Conservation (phyloP, 2,329 filamentous ascomycete species). For the Calonectria montana region DNA sequence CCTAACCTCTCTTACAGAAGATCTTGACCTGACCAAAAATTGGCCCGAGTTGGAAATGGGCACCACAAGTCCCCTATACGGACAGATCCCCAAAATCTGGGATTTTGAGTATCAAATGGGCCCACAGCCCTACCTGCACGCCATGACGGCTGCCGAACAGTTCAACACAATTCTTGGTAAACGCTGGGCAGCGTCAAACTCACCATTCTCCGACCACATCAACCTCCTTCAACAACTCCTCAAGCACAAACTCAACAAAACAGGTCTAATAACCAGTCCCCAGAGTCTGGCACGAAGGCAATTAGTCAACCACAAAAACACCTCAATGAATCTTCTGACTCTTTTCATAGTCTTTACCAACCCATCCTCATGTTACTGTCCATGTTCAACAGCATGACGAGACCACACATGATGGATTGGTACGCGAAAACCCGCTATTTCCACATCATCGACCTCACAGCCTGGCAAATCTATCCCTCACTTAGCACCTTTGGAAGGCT, state of each 20-base stretch:
- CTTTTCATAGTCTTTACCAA: constrained; percentile 38
- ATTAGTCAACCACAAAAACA: neutral
- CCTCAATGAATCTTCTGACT: neutral
- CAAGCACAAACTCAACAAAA: constrained; percentile 35
- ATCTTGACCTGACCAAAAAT: neutral
- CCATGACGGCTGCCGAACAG: constrained; percentile 37
- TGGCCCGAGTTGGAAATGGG: neutral
- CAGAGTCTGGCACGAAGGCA: constrained; percentile 31
- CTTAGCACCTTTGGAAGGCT: constrained; percentile 40
- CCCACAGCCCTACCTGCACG: constrained; percentile 38
- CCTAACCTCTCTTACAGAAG: neutral
- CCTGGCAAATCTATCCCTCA: constrained; percentile 47
- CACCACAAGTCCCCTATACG: constrained; percentile 28
- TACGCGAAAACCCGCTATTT: constrained; percentile 54
- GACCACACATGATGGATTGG: constrained; percentile 50
- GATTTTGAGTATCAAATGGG: constrained; percentile 47
- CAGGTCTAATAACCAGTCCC: constrained; percentile 27
- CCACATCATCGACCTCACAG: constrained; percentile 48
- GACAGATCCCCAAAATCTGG: constrained; percentile 48
- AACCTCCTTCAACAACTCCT: constrained; percentile 42
- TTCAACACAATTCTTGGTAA: constrained; percentile 37
- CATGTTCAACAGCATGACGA: constrained; percentile 50
- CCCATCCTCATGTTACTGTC: constrained; percentile 45
- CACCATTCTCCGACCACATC: constrained; percentile 47
- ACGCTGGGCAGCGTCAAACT: constrained; percentile 43